Evolutionary conservation across 805 yeast genomes (phyloP).

Genomic region (Saccharomycopsis amapae): DNA sequence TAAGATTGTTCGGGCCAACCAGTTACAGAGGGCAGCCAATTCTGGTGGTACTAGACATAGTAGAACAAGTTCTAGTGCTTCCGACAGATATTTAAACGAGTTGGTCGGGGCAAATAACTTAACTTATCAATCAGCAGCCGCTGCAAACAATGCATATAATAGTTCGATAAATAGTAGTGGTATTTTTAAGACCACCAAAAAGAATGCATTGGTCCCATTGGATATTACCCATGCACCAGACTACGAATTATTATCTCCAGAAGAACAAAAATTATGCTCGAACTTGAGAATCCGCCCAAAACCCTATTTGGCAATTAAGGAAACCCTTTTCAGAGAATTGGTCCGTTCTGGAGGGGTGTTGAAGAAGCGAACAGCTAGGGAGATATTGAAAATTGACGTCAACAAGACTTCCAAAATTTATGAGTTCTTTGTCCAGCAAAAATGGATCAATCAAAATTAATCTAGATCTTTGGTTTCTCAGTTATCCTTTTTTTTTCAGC

Average conservation of each 20-base stretch:
- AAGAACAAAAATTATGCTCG: conserved; percentile 81
- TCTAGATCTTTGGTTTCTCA: too few relatives aligned
- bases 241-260: conserved; percentile 73
- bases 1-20: conserved; percentile 58
- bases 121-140: neutral
- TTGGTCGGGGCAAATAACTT: conserved; percentile 11
- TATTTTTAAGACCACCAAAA: conserved; percentile 14
- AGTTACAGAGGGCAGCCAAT: conserved; percentile 45
- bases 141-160: too few relatives aligned
- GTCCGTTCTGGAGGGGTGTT: conserved; percentile 76
- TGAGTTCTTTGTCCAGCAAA: conserved; percentile 88
- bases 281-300: conserved; percentile 82
- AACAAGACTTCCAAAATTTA: conserved; percentile 80
- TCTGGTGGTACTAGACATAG: conserved; percentile 30
- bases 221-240: conserved; percentile 78
- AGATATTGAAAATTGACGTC: conserved; percentile 75
- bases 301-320: conserved; percentile 90
- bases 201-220: conserved; percentile 44
- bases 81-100: conserved; percentile 16
- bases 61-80: conserved; percentile 25
- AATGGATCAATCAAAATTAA: conserved; percentile 60
- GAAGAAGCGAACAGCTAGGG: conserved; percentile 81
- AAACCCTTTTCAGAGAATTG: conserved; percentile 79
- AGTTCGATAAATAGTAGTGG: neutral
- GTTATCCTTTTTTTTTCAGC: neutral